These are phyloP conservation scores for Gloeophyllum trabeum DNA, from an alignment of 768 basidiomycete genomes.

Conservation along the genomic window DNA sequence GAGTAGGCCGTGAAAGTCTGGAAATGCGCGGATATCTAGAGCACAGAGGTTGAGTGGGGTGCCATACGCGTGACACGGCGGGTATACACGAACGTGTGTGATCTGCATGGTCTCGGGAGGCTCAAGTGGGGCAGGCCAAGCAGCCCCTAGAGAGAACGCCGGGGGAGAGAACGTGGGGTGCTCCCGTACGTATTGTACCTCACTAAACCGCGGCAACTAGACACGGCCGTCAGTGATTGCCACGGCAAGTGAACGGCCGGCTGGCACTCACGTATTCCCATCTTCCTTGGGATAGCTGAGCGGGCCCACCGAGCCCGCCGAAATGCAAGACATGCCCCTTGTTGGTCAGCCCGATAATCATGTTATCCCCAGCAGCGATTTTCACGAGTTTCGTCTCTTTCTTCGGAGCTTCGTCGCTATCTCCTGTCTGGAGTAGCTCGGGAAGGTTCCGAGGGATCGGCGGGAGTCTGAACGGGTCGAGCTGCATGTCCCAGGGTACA, in stretches of 20 bases:
- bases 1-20: constrained; percentile 76
- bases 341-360: constrained; percentile 73
- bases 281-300: constrained; percentile 21
- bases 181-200: constrained; percentile 36
- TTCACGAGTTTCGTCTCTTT: constrained; percentile 46
- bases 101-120: constrained; percentile 44
- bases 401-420: constrained; percentile 12
- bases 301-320: constrained; percentile 31
- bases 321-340: constrained; percentile 68
- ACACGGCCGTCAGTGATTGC: neutral
- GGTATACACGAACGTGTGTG: constrained; percentile 49
- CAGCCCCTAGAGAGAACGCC: constrained; percentile 11
- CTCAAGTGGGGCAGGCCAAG: constrained; percentile 14
- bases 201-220: constrained; percentile 69
- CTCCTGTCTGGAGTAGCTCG: constrained; percentile 22
- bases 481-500: constrained; percentile 41
- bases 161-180: constrained; percentile 30
- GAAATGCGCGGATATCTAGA: constrained; percentile 79
- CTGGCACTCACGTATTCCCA: constrained; percentile 63
- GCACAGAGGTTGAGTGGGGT: constrained; percentile 5
- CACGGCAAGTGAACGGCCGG: neutral
- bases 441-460: constrained; percentile 47
- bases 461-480: constrained; percentile 48
- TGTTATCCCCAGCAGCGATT: constrained; percentile 68
- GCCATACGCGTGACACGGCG: constrained; percentile 4